phyloP scores from a whole-genome alignment of 352 stramenopile species.

The Phytophthora citrophthora region DNA sequence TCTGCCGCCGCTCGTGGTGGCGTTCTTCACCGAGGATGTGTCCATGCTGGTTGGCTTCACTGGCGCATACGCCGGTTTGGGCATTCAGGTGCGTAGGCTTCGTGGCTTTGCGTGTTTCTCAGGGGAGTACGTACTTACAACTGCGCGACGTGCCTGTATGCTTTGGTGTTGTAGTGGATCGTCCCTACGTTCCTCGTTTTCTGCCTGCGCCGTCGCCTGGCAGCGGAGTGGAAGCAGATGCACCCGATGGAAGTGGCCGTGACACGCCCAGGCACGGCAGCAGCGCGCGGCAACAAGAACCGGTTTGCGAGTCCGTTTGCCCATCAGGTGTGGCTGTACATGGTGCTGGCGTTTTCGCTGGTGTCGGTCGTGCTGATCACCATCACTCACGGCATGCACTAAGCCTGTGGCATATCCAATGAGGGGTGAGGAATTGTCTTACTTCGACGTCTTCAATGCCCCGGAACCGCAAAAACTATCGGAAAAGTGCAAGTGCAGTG shows the following conservation, averaged over 20 bases:
- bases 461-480: background rate
- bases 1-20: conserved; percentile 79
- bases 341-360: conserved; percentile 67
- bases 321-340: conserved; percentile 68
- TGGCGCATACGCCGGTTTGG: conserved; percentile 82
- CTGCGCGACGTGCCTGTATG: conserved; percentile 31
- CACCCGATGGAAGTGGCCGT: conserved; percentile 39
- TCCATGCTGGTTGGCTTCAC: conserved; percentile 90
- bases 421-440: background rate
- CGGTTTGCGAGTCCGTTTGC: conserved; percentile 81
- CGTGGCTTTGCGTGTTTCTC: conserved; percentile 31
- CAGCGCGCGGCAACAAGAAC: conserved; percentile 48
- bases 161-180: conserved; percentile 67
- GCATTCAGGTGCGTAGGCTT: conserved; percentile 72
- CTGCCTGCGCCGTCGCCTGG: conserved; percentile 68
- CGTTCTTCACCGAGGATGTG: conserved; percentile 90
- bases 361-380: conserved; percentile 78
- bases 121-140: conserved; percentile 37
- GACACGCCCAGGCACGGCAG: conserved; percentile 22
- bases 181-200: conserved; percentile 82
- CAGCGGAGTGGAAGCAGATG: conserved; percentile 44
- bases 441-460: conserved; percentile 12
- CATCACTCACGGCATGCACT: conserved; percentile 61
- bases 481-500: too few relatives aligned
- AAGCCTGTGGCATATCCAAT: conserved; percentile 2